A percentile compares a stretch with the other conserved stretches of the same genome.
Conservation (phyloP, 2,329 filamentous ascomycete species). For the Monilinia aucupariae region DNA sequence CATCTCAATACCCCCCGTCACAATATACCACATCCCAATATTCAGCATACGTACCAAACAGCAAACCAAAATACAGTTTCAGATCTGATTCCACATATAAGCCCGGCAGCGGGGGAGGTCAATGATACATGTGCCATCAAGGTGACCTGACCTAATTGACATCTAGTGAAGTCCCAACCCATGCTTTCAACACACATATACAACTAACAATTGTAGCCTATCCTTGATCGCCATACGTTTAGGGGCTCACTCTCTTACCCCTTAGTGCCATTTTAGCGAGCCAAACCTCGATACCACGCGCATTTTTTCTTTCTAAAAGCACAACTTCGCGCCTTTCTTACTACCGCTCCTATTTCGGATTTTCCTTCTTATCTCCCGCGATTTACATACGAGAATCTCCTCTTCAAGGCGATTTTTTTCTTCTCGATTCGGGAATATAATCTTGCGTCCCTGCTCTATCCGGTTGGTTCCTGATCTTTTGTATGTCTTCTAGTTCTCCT, state of each 20-base stretch:
- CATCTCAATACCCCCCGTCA: background rate
- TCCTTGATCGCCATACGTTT: background rate
- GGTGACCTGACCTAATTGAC: background rate
- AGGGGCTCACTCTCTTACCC: conserved; percentile 4
- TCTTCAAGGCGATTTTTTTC: background rate
- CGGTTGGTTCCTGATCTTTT: background rate
- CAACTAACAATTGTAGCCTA: background rate
- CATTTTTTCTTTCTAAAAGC: background rate
- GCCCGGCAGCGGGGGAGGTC: background rate
- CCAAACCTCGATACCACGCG: background rate
- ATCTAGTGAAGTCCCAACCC: background rate
- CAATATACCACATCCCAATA: background rate
- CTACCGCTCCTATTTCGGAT: background rate
- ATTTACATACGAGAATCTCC: background rate
- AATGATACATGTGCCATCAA: background rate
- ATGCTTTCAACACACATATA: background rate
- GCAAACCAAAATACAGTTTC: background rate
- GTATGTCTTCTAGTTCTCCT: background rate
- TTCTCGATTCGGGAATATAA: too few species aligned
- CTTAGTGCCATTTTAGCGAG: background rate
- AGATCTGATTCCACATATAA: background rate
- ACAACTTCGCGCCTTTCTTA: background rate
- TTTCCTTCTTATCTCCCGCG: too few species aligned
- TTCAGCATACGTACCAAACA: background rate
- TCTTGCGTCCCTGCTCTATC: background rate